Percentiles rank a stretch among this genome's conserved stretches.
phyloP scores from a whole-genome alignment of 805 yeast species.

The Teunomyces aglyptinius region DNA sequence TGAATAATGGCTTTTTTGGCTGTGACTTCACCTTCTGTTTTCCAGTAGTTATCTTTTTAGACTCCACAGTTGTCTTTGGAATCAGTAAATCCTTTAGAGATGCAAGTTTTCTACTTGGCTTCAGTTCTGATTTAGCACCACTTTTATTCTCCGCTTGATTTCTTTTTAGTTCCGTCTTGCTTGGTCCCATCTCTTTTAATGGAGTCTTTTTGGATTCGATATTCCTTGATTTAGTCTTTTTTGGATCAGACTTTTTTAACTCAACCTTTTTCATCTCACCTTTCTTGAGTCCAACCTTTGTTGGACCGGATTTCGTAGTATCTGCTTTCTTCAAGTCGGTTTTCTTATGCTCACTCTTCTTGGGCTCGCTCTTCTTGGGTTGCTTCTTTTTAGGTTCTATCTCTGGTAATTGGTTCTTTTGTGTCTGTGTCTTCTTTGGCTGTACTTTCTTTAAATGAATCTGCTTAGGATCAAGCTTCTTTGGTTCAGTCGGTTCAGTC shows the following conservation, averaged over 20 bases:
- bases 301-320: no score
- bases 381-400: background rate
- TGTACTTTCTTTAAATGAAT: no score
- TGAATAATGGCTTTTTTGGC: background rate
- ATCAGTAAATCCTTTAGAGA: background rate
- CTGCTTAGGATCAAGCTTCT: background rate
- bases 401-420: background rate
- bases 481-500: background rate
- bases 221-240: background rate
- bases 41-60: background rate
- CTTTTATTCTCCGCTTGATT: background rate
- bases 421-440: background rate
- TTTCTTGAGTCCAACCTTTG: no score
- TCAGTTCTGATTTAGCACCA: background rate
- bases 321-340: background rate
- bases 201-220: background rate
- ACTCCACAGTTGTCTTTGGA: background rate
- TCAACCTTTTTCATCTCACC: background rate
- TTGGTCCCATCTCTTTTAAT: background rate
- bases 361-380: background rate
- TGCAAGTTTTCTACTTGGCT: background rate
- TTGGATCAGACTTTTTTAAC: background rate
- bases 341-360: background rate
- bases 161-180: background rate
- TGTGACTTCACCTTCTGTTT: background rate